Evolutionary conservation across 495 filamentous ascomycete genomes (phyloP), one percentile per base, ranked within the genome.

Genomic region (Corynascus novoguineensis): DNA sequence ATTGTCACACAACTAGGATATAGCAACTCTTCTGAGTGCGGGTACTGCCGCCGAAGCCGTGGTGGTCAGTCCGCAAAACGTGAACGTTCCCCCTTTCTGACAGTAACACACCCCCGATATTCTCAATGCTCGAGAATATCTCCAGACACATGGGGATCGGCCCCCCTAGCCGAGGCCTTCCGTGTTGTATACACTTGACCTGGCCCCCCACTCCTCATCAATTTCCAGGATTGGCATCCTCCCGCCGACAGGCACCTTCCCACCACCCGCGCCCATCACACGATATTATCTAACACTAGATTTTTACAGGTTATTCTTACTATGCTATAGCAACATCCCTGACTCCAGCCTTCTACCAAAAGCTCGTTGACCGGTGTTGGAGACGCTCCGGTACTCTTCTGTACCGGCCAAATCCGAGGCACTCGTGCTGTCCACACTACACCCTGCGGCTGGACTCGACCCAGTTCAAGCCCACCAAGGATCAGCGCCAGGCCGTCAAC

Each of bases 371-470:
- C 73, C 83, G 89, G 54, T 92, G 90, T 60, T 98, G 92, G 92
- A 83, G 93, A 72, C 81, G 93, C 73, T 97, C 83, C 50, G 80
- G 72, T 9, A 82, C 77, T n/a, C 75, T 92, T n/a, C 81, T 96
- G 61, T 98, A 98, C 76, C 90, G 93, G 62, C 93, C 90, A 53
- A 90, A 97, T 70, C 82, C 86, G 63, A 79, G 73, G 44, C 73
- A 83, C 53, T 88, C 90, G 54, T 98, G 93, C 66, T 98, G 93
- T 67, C 90, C 91, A n/a, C 90, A 96, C 60, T 96, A 97, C 69
- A 95, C 91, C 1, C 84, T 97, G 60, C 85, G 93, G 51, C 78
- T 97, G 45, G 85, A 92, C 66, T 86, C 85, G 6, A 69, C 77
- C 11, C 73, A 75, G 35, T 93, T 88, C 71, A 82, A 83, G 62